Evolutionary conservation across 441 rosid genomes (phyloP).

Genomic region (Aleurites moluccanus): DNA sequence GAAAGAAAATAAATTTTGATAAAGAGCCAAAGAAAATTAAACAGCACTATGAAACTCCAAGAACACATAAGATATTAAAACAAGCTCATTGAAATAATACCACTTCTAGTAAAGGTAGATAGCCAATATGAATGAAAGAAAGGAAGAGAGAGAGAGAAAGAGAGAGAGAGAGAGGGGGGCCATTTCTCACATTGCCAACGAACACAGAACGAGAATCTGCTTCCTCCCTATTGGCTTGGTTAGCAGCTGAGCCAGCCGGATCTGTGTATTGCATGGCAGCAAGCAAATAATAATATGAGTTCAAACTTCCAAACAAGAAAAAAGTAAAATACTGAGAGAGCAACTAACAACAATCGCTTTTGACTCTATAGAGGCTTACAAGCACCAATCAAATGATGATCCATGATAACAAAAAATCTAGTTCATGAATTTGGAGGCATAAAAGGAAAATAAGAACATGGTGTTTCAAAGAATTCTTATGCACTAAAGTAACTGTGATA

Average conservation of each 20-base stretch:
- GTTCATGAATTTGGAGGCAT: too few species aligned
- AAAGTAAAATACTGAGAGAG: background rate
- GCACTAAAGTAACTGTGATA: too few species aligned
- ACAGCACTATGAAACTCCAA: background rate
- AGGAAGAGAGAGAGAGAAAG: too few species aligned
- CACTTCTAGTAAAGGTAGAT: background rate
- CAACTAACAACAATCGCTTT: background rate
- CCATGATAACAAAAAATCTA: background rate
- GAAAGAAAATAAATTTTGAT: background rate
- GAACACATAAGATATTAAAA: background rate
- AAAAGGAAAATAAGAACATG: too few species aligned
- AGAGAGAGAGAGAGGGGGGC: too few species aligned
- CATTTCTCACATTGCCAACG: slow-evolving; percentile 87
- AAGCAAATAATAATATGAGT: slow-evolving; percentile 1
- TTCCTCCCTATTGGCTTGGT: slow-evolving; percentile 74
- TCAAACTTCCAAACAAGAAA: background rate
- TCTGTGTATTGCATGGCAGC: slow-evolving; percentile 40
- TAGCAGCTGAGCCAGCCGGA: slow-evolving; percentile 64
- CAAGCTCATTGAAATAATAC: background rate
- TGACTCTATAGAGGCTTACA: background rate
- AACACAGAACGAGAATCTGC: slow-evolving; percentile 78
- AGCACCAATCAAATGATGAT: background rate
- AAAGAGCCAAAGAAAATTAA: background rate
- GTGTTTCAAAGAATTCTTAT: too few species aligned
- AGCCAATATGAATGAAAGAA: background rate